A percentile compares a stretch with the other conserved stretches of the same genome.
Conservation (phyloP, 2,329 filamentous ascomycete genomes). For the Reticulascus tulasneorum region DNA sequence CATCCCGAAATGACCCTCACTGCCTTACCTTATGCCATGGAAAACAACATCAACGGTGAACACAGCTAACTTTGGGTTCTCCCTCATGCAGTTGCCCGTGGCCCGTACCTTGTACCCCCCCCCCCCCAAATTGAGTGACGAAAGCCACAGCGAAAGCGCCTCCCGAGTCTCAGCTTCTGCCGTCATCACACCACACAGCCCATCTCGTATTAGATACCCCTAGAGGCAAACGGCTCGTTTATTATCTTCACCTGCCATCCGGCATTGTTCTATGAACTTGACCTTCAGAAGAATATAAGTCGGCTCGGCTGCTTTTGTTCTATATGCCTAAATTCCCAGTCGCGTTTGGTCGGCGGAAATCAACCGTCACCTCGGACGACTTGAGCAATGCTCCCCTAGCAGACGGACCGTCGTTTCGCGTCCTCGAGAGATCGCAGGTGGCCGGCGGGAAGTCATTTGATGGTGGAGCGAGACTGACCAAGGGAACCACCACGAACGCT, state of each 20-base stretch:
- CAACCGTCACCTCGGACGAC: slow-evolving; percentile 50
- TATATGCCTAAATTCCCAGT: slow-evolving; percentile 62
- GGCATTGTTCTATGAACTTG: background rate
- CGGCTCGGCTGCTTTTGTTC: slow-evolving; percentile 28
- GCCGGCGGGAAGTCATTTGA: slow-evolving; percentile 45
- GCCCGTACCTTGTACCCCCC: too few relatives aligned
- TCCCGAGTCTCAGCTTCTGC: slow-evolving; percentile 12
- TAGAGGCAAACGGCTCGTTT: slow-evolving; percentile 1
- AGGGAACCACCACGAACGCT: slow-evolving; percentile 27
- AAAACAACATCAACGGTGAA: too few relatives aligned
- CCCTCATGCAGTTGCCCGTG: too few relatives aligned
- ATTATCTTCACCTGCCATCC: slow-evolving; percentile 1
- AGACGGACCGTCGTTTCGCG: slow-evolving; percentile 51
- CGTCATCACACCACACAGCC: slow-evolving; percentile 14
- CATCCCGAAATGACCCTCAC: too few relatives aligned
- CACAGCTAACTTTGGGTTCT: too few relatives aligned
- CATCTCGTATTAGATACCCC: slow-evolving; percentile 12
- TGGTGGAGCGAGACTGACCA: slow-evolving; percentile 40
- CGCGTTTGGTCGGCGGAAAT: slow-evolving; percentile 57
- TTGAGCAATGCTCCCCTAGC: slow-evolving; percentile 47
- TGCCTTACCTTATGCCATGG: too few relatives aligned
- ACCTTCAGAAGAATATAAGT: too few relatives aligned
- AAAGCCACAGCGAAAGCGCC: slow-evolving; percentile 13
- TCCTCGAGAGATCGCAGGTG: slow-evolving; percentile 50
- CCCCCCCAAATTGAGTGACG: too few relatives aligned